phyloP scores from a whole-genome alignment of 202 grass and related monocot species.

The Dendrocalamus latiflorus region DNA sequence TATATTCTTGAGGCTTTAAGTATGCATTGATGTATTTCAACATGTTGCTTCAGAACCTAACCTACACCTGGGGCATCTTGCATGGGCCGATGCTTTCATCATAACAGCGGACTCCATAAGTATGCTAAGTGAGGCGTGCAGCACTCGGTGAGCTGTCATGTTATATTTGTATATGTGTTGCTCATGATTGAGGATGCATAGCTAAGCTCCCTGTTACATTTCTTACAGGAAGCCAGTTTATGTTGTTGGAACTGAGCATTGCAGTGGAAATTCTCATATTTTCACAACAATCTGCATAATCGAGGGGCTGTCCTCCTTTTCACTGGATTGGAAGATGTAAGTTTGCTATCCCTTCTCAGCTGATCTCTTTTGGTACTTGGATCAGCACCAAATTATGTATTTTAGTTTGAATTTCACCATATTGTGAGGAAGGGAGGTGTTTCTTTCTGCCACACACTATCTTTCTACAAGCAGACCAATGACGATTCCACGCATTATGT shows the following conservation, averaged over 20 bases:
- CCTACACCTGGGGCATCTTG: conserved; percentile 88
- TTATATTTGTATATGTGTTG: not conserved
- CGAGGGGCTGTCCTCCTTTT: conserved; percentile 59
- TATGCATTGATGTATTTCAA: too few species aligned
- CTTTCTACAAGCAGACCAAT: not conserved
- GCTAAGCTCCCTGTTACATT: too few species aligned
- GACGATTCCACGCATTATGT: not conserved
- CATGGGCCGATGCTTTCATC: conserved; percentile 90
- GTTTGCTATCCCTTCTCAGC: conserved; percentile 6
- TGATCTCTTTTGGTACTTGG: not conserved
- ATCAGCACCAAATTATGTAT: not conserved
- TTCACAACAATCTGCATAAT: conserved; percentile 67
- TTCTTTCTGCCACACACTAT: not conserved
- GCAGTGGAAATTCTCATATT: conserved; percentile 83
- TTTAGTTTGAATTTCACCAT: not conserved
- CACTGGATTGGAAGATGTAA: conserved; percentile 89
- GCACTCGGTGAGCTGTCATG: conserved; percentile 58
- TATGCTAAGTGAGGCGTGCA: conserved; percentile 89
- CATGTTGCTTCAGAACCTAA: conserved; percentile 64
- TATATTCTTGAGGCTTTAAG: too few species aligned
- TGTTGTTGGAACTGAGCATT: conserved; percentile 68
- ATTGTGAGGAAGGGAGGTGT: not conserved
- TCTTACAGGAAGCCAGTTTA: conserved; percentile 80
- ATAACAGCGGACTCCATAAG: conserved; percentile 81
- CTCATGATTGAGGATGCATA: not conserved